Base-by-base conservation (phyloP, 1,284 basidiomycete genomes). In the Fomes fomentarius region DNA sequence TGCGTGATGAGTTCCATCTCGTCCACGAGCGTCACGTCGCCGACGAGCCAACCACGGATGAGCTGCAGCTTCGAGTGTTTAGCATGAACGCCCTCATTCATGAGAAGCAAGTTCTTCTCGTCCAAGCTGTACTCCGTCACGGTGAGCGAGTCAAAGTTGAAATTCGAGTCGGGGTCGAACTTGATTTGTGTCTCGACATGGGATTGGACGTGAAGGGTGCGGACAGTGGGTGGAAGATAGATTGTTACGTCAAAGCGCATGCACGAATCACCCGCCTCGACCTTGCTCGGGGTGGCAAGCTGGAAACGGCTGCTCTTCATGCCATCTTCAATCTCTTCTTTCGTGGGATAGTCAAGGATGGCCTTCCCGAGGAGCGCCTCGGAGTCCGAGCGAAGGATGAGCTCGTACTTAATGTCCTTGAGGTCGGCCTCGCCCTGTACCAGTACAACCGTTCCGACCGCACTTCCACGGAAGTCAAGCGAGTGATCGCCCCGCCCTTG, bases 1-100 rank as follows among this genome's bases (percentile, higher is more conserved):
- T 80, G 77, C 1, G 81, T 84, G 14, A 64, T 68, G 56, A 85
- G 69, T 15, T 62, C 63, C 4, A 79, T 74, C 53, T 65, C 67
- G 30, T 77, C 70, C 22, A 73, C 70, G 57, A 83, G 67, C 15
- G 78, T 69, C 38, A 78, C 74, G 46, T 81, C 77, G 21, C 84
- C 83, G n/a, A 82, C 79, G 49, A 85, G 75, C 77, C 80, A 85
- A n/a, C 83, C 83, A 42, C 76, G 70, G 58, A 65, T 74, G 6
- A 81, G 67, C 58, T 80, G 76, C 25, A 84, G 65, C n/a, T 63
- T 51, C 52, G 79, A 57, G n/a, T 68, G 57, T 21, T 72, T 67
- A 2, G 78, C 71, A 22, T 68, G 71, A 47, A 84, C 59, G 52
- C 72, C 67, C 47, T 71, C 63, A 56, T 71, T 68, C 9, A 79